These are phyloP conservation scores for Borovskyia barvae DNA, from an alignment of 208 protist genomes.

Conservation along the genomic window DNA sequence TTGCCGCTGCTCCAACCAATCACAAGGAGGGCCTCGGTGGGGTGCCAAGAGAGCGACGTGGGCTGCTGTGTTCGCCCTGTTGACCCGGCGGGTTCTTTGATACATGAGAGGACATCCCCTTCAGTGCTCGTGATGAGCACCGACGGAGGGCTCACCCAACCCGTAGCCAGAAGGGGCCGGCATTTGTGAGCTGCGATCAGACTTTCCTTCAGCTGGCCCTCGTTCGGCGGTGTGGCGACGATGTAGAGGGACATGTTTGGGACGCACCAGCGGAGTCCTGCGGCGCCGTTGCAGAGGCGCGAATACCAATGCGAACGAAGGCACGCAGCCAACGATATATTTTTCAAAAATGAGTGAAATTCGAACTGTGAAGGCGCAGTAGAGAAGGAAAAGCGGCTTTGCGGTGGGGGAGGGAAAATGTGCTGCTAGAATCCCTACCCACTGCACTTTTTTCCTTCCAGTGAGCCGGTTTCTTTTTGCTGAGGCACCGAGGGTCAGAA, in stretches of 20 bases:
- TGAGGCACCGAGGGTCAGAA: too few relatives aligned
- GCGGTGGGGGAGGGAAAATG: too few relatives aligned
- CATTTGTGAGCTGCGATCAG: conserved; percentile 54
- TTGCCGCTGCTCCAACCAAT: conserved; percentile 86
- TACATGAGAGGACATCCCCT: conserved; percentile 61
- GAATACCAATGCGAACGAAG: too few relatives aligned
- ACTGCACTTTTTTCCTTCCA: too few relatives aligned
- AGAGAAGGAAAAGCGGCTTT: too few relatives aligned
- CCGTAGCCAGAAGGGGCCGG: conserved; percentile 68
- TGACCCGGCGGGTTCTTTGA: conserved; percentile 33
- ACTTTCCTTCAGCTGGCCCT: conserved; percentile 54
- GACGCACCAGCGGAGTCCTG: background rate
- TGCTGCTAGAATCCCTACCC: too few relatives aligned
- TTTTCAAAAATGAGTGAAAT: too few relatives aligned
- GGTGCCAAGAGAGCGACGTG: conserved; percentile 86
- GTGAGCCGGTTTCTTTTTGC: too few relatives aligned
- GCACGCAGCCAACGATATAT: too few relatives aligned
- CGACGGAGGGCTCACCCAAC: conserved; percentile 54
- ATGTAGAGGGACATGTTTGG: conserved; percentile 69
- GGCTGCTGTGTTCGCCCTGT: conserved; percentile 23
- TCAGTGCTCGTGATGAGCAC: conserved; percentile 82
- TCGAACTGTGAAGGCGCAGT: too few relatives aligned
- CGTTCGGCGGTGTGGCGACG: conserved; percentile 55
- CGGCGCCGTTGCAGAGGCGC: too few relatives aligned
- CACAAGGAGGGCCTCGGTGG: conserved; percentile 54